Percentiles rank a stretch among this genome's conserved stretches.
These are phyloP conservation scores for Vinca minor DNA, from an alignment of 257 asterid species.

Conservation along the genomic window DNA sequence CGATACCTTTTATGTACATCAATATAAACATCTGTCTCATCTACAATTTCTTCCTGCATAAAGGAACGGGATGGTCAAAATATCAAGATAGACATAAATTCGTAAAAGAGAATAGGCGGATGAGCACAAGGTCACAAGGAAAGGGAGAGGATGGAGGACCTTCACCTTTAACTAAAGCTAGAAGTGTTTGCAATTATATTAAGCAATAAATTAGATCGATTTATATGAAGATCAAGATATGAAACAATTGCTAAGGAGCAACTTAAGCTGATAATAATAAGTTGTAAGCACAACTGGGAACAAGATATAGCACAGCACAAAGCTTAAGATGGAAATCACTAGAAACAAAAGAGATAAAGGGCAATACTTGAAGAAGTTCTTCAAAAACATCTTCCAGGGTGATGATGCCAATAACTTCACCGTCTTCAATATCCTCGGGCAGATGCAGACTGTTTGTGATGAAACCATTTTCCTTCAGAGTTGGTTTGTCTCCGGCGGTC, in stretches of 20 bases:
- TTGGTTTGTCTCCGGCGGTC: slow-evolving; percentile 12
- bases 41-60: slow-evolving; percentile 93
- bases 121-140: neutral
- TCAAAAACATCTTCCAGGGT: slow-evolving; percentile 96
- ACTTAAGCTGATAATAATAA: neutral
- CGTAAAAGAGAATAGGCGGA: neutral
- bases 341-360: slow-evolving; percentile 5
- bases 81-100: neutral
- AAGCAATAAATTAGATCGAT: neutral
- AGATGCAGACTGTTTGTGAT: slow-evolving; percentile 23
- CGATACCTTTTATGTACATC: slow-evolving; percentile 90
- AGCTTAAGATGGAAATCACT: neutral
- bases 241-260: neutral
- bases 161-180: neutral
- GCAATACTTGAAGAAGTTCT: slow-evolving; percentile 83
- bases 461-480: slow-evolving; percentile 34
- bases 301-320: neutral
- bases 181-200: neutral
- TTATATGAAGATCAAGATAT: neutral
- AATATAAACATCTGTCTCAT: slow-evolving; percentile 84
- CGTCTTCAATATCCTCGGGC: slow-evolving; percentile 59
- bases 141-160: too few relatives aligned
- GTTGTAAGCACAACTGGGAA: slow-evolving; percentile 7
- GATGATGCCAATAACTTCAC: slow-evolving; percentile 93
- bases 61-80: slow-evolving; percentile 6